Base-by-base conservation (phyloP, 2,329 filamentous ascomycete species). In the Cladosporium colombiae region DNA sequence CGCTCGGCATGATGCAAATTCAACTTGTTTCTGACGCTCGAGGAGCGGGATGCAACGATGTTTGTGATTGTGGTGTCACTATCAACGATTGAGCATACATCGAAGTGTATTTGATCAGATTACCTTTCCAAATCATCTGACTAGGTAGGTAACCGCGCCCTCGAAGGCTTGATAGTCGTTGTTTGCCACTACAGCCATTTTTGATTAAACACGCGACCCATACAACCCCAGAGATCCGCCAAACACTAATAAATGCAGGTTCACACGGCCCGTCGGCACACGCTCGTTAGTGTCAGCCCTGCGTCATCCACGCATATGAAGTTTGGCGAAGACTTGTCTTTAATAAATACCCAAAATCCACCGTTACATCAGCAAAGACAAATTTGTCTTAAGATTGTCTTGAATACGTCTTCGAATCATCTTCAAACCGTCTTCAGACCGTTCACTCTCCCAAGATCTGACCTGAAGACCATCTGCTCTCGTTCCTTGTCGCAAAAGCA, bases 1-100 rank as follows among this genome's bases (percentile, higher is more conserved):
- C 56, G 13, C 56, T 46, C 56, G 56, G 56, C 56, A 46, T 46
- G 56, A 59, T 27, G 56, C 37, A 59, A 59, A 59, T 59, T 59
- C 27, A 21, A 59, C 31, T 40, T 23, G 21, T 57, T 13, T 57
- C 21, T 57, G 27, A 31, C 27, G 52, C 52, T 33, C 29, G 27
- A 55, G 27, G 7, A 2, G 14, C 27, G 27, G 29, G n/a, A 46
- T 46, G 10, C n/a, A 46, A 46, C n/a, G 40, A 21, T 21, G n/a
- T 46, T 16, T 21, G 18, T 46, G n/a, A 46, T 46, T 46, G 40
- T 2, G 8, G n/a, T 46, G n/a, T 46, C 40, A 46, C 40, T 21
- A 23, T 13, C n/a, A 13, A 46, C 3, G 2, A 46, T 21, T 18
- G 10, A 46, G 40, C 40, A 23, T 8, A 13, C 1, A 11, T 46